These are phyloP conservation scores for Eucalyptus pauciflora DNA, from an alignment of 345 rosid species.

Conservation along the genomic window DNA sequence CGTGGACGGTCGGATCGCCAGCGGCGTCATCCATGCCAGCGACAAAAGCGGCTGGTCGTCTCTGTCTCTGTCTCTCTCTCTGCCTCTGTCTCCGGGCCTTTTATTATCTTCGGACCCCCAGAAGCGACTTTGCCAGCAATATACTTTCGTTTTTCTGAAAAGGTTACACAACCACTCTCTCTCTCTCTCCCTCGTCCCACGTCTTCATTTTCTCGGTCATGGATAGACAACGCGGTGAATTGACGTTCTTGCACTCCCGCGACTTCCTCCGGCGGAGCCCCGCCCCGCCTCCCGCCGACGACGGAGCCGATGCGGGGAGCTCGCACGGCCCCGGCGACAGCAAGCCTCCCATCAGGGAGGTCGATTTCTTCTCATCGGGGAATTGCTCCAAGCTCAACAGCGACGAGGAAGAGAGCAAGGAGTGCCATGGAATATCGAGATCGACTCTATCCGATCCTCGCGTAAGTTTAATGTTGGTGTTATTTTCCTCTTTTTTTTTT, in stretches of 20 bases:
- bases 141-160: slow-evolving; percentile 4
- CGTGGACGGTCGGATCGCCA: background rate
- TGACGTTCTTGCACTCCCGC: slow-evolving; percentile 44
- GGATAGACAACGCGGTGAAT: slow-evolving; percentile 56
- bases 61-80: slow-evolving; percentile 1
- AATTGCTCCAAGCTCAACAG: background rate
- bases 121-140: background rate
- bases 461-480: background rate
- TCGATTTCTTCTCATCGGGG: slow-evolving; percentile 66
- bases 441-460: slow-evolving; percentile 16
- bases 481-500: no score
- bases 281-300: background rate
- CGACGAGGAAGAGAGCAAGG: slow-evolving; percentile 16
- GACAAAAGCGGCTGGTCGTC: slow-evolving; percentile 34
- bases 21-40: slow-evolving; percentile 13
- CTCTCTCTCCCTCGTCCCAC: background rate
- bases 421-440: background rate
- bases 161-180: slow-evolving; percentile 4
- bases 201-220: slow-evolving; percentile 12
- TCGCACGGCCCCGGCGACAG: background rate
- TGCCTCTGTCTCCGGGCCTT: background rate
- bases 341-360: slow-evolving; percentile 40
- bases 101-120: slow-evolving; percentile 7
- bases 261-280: slow-evolving; percentile 18
- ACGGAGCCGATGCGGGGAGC: background rate